phyloP scores from a whole-genome alignment of 805 yeast genomes.

The Kodamaea nitidulidarum region DNA sequence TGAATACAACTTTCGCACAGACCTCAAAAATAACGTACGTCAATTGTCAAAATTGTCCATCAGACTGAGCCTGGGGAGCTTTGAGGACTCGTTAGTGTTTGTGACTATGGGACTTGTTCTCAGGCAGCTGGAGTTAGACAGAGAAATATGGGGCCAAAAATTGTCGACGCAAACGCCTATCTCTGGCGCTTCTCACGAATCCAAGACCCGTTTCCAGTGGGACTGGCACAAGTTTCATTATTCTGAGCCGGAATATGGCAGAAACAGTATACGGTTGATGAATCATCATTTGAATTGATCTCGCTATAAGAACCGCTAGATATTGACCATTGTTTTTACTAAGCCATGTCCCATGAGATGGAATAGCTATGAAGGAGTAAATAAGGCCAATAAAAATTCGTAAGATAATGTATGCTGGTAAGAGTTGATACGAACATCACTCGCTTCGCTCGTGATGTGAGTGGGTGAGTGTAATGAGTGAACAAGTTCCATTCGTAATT shows the following conservation, averaged over 20 bases:
- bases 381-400: too few relatives aligned
- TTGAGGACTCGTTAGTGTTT: constrained; percentile 9
- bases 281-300: too few relatives aligned
- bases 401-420: too few relatives aligned
- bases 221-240: not conserved
- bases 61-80: not conserved
- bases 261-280: not conserved
- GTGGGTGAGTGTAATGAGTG: too few relatives aligned
- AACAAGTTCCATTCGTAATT: too few relatives aligned
- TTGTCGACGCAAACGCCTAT: not conserved
- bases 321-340: too few relatives aligned
- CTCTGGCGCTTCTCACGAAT: not conserved
- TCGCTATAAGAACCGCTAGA: too few relatives aligned
- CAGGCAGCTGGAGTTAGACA: constrained; percentile 9
- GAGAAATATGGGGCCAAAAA: not conserved
- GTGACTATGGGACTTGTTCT: constrained; percentile 10
- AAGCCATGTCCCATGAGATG: too few relatives aligned
- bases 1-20: not conserved
- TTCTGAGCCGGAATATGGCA: not conserved
- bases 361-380: too few relatives aligned
- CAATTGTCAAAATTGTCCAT: constrained; percentile 3
- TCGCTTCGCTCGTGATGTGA: too few relatives aligned
- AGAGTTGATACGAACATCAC: too few relatives aligned
- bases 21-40: constrained; percentile 5
- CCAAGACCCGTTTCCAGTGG: not conserved